Conservation (phyloP, 106 monocot genomes). For the Allium cepa region DNA sequence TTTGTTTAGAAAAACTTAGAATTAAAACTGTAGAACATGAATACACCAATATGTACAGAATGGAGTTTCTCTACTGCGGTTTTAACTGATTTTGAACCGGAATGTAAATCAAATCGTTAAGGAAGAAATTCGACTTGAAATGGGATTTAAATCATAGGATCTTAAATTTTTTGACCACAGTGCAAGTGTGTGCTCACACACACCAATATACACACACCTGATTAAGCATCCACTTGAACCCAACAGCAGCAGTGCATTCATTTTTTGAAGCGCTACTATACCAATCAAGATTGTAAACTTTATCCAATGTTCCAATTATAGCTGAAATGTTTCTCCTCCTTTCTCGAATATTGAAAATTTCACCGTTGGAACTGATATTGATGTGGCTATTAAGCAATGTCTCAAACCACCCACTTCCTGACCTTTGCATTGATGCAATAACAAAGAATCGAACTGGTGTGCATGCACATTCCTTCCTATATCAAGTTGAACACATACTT, state of each 20-base stretch:
- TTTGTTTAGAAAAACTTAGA: no score
- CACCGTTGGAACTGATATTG: conserved; percentile 51
- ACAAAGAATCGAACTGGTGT: conserved; percentile 38
- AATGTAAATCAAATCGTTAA: no score
- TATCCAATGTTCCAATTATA: conserved; percentile 24
- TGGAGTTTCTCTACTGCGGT: background rate
- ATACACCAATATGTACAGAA: background rate
- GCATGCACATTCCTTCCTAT: conserved; percentile 41
- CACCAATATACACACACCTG: conserved; percentile 17
- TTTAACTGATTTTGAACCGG: background rate
- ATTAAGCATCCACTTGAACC: conserved; percentile 69
- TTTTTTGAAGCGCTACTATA: conserved; percentile 40
- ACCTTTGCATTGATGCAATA: conserved; percentile 48
- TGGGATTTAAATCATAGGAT: background rate
- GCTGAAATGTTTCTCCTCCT: conserved; percentile 31
- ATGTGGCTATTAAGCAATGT: conserved; percentile 50
- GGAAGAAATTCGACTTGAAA: no score
- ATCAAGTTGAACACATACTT: background rate
- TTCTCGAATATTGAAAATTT: conserved; percentile 31
- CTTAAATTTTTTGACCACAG: background rate
- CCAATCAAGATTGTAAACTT: conserved; percentile 47
- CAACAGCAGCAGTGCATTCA: conserved; percentile 52
- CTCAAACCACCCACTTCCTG: conserved; percentile 65
- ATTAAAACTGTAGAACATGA: background rate
- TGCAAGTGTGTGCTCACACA: background rate